These are phyloP conservation scores for Penicillium egyptiacum DNA, from an alignment of 495 filamentous ascomycete genomes.

Conservation along the genomic window DNA sequence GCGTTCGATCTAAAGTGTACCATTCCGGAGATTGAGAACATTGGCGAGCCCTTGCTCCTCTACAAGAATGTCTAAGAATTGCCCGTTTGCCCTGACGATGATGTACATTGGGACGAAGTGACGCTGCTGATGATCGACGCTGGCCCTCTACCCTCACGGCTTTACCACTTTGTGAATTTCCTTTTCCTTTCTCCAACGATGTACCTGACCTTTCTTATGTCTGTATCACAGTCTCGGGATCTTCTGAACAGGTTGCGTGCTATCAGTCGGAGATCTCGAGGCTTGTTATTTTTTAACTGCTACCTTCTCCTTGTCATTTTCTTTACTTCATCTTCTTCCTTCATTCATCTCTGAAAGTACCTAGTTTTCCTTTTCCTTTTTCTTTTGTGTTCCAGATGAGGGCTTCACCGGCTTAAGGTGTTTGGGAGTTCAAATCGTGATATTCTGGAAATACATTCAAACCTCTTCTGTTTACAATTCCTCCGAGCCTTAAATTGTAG, in stretches of 20 bases:
- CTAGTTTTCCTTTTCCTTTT: conserved; percentile 21
- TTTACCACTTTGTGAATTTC: conserved; percentile 23
- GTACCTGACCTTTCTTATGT: conserved; percentile 27
- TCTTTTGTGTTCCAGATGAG: conserved; percentile 22
- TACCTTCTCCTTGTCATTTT: conserved; percentile 17
- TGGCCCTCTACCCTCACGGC: conserved; percentile 27
- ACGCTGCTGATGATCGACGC: conserved; percentile 40
- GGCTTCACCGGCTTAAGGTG: conserved; percentile 23
- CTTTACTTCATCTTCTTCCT: conserved; percentile 9
- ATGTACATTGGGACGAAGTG: conserved; percentile 45
- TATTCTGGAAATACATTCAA: conserved; percentile 21
- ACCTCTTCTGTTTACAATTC: neutral
- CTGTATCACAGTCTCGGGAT: conserved; percentile 6
- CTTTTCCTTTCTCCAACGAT: conserved; percentile 22
- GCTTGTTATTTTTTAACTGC: conserved; percentile 12
- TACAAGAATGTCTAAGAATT: conserved; percentile 71
- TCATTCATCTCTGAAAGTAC: conserved; percentile 20
- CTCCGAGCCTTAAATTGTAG: neutral
- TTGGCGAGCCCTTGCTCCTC: conserved; percentile 92
- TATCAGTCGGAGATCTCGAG: conserved; percentile 7
- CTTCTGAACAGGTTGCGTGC: neutral
- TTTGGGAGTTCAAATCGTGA: conserved; percentile 27
- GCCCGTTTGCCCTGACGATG: conserved; percentile 31
- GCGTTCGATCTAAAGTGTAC: conserved; percentile 99
- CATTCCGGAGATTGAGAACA: conserved; percentile 96